Evolutionary conservation across 495 filamentous ascomycete genomes (phyloP).

Genomic region (Talaromyces wortmannii): DNA sequence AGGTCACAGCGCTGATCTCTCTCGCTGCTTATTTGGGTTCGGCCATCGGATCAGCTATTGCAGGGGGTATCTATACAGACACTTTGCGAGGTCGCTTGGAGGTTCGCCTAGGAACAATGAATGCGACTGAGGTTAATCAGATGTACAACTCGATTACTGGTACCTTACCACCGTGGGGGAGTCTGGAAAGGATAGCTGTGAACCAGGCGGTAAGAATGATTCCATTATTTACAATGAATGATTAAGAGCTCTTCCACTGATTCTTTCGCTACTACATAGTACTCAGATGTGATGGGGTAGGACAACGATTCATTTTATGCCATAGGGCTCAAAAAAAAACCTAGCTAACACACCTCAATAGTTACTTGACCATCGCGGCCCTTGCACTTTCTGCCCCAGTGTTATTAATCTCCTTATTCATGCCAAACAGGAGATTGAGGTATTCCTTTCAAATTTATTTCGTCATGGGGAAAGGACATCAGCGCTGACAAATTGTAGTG

Average conservation of each 20-base stretch:
- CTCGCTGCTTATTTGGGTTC: conserved; percentile 34
- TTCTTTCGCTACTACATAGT: conserved; percentile 14
- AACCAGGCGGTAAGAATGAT: conserved; percentile 28
- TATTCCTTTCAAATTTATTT: conserved; percentile 3
- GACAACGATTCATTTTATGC: not conserved
- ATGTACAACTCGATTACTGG: conserved; percentile 39
- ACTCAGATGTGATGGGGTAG: conserved; percentile 35
- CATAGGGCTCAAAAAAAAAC: not conserved
- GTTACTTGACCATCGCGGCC: conserved; percentile 38
- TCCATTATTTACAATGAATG: not conserved
- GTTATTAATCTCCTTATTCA: conserved; percentile 27
- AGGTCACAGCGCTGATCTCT: conserved; percentile 38
- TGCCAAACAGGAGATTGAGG: conserved; percentile 37
- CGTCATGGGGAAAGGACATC: too few relatives aligned
- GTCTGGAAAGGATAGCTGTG: conserved; percentile 27
- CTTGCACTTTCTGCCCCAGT: conserved; percentile 29
- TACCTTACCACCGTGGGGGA: conserved; percentile 32
- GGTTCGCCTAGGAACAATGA: conserved; percentile 22
- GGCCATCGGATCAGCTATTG: conserved; percentile 40
- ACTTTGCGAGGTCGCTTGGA: conserved; percentile 23
- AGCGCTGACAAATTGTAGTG: too few relatives aligned
- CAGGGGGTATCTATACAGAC: conserved; percentile 41
- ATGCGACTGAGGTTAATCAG: conserved; percentile 15
- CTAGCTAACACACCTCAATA: not conserved
- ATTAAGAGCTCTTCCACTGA: not conserved